phyloP scores from a whole-genome alignment of 192 early-diverging fungal genomes.

The Dimargaris cristalligena region DNA sequence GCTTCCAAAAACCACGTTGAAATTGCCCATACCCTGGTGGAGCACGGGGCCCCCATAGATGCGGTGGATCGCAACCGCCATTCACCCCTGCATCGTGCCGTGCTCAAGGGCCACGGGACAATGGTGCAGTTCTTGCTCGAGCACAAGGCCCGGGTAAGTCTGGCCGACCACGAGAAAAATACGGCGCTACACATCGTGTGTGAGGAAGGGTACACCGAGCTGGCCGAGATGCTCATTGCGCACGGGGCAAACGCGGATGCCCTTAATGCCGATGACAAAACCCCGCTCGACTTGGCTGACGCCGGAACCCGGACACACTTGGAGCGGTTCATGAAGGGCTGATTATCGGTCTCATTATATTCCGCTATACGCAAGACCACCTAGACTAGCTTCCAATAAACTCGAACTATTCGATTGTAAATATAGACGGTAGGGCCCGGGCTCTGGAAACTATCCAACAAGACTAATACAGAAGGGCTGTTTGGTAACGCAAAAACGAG shows the following conservation, averaged over 20 bases:
- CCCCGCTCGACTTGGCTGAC: conserved; percentile 29
- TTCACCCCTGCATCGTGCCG: conserved; percentile 25
- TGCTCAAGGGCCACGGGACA: conserved; percentile 9
- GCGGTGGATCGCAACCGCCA: conserved; percentile 28
- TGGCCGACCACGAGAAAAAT: neutral
- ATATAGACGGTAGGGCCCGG: too few relatives aligned
- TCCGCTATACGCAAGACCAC: too few relatives aligned
- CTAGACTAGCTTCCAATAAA: too few relatives aligned
- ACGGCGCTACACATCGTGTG: conserved; percentile 30
- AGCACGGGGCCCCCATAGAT: conserved; percentile 26
- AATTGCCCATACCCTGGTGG: conserved; percentile 27
- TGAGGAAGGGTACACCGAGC: conserved; percentile 40
- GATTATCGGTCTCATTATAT: neutral
- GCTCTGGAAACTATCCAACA: too few relatives aligned
- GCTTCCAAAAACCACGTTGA: conserved; percentile 38
- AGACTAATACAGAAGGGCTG: too few relatives aligned
- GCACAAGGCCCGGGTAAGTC: neutral
- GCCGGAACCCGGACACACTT: neutral
- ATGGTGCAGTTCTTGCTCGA: neutral
- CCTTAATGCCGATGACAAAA: conserved; percentile 27
- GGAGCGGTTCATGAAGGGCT: neutral
- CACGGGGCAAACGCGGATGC: conserved; percentile 30
- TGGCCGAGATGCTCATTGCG: conserved; percentile 28
- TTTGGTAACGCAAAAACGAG: too few relatives aligned
- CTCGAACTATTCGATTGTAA: too few relatives aligned